Conservation (phyloP, 2,329 filamentous ascomycete species). For the Graphilbum fragrans region DNA sequence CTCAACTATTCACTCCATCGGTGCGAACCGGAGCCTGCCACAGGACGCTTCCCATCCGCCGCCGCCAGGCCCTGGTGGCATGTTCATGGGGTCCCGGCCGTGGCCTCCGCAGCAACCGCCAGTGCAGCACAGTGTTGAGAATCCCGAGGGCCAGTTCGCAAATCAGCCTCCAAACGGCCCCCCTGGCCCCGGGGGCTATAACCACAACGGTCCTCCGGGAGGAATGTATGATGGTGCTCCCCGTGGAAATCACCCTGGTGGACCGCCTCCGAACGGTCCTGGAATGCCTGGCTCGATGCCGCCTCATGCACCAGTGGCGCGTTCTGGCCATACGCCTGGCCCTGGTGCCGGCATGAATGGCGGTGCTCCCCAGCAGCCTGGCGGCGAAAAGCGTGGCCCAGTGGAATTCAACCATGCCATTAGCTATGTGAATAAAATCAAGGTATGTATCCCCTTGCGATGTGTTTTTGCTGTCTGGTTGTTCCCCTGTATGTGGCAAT, state of each 20-base stretch:
- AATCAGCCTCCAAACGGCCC: constrained; percentile 39
- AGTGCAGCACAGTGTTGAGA: constrained; percentile 48
- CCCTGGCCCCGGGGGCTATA: constrained; percentile 18
- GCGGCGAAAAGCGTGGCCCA: constrained; percentile 76
- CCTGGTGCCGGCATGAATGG: constrained; percentile 49
- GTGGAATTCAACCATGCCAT: constrained; percentile 99
- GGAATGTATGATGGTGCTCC: constrained; percentile 7
- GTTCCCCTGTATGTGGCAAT: neutral
- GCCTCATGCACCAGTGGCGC: constrained; percentile 30
- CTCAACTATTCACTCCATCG: constrained; percentile 88
- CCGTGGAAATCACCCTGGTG: constrained; percentile 1
- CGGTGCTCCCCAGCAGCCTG: constrained; percentile 42
- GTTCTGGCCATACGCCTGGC: constrained; percentile 41
- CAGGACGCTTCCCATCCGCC: constrained; percentile 28
- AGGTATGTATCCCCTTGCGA: constrained; percentile 48
- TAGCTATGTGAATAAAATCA: constrained; percentile 99
- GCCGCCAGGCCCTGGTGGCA: constrained; percentile 24
- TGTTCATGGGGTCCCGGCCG: constrained; percentile 30
- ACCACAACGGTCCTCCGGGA: constrained; percentile 2
- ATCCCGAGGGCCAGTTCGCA: constrained; percentile 50
- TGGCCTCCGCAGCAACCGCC: constrained; percentile 23
- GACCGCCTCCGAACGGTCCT: neutral
- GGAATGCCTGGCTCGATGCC: constrained; percentile 10
- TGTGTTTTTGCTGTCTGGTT: neutral
- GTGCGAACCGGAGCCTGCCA: constrained; percentile 32